Evolutionary conservation across 306 rosid genomes (phyloP).

Genomic region (Astragalus glycyphyllos): DNA sequence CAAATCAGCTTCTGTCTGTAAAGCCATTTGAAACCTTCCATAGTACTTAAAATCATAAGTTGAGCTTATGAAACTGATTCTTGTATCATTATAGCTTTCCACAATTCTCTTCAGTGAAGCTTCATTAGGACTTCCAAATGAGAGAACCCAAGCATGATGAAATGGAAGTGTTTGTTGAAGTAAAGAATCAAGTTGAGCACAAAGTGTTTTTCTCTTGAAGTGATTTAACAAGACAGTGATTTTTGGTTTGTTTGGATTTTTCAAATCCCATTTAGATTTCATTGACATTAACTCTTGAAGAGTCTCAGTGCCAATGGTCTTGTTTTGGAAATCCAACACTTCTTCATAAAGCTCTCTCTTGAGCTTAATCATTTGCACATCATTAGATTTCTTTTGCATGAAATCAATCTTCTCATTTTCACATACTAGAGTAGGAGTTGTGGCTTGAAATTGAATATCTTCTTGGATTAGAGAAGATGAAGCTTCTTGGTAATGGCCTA

Average conservation of each 20-base stretch:
- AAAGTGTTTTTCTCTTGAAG: slow-evolving; percentile 91
- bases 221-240: slow-evolving; percentile 85
- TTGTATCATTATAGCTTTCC: slow-evolving; percentile 80
- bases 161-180: slow-evolving; percentile 84
- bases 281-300: slow-evolving; percentile 74
- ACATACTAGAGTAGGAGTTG: slow-evolving; percentile 58
- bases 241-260: slow-evolving; percentile 62
- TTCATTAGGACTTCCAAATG: slow-evolving; percentile 97
- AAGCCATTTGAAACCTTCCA: slow-evolving; percentile 94
- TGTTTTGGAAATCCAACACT: slow-evolving; percentile 68
- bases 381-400: slow-evolving; percentile 86
- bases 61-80: slow-evolving; percentile 87
- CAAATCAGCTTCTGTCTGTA: slow-evolving; percentile 86
- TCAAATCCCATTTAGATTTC: slow-evolving; percentile 83
- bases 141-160: slow-evolving; percentile 93
- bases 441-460: slow-evolving; percentile 42
- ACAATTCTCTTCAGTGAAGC: slow-evolving; percentile 76
- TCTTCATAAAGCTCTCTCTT: slow-evolving; percentile 78
- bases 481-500: slow-evolving; percentile 64
- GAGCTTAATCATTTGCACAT: slow-evolving; percentile 76
- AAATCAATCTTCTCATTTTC: slow-evolving; percentile 88
- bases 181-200: slow-evolving; percentile 84
- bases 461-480: slow-evolving; percentile 59
- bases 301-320: slow-evolving; percentile 65
- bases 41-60: slow-evolving; percentile 96